Base-by-base conservation (phyloP, 1,284 basidiomycete species). In the Stereum hirsutum region DNA sequence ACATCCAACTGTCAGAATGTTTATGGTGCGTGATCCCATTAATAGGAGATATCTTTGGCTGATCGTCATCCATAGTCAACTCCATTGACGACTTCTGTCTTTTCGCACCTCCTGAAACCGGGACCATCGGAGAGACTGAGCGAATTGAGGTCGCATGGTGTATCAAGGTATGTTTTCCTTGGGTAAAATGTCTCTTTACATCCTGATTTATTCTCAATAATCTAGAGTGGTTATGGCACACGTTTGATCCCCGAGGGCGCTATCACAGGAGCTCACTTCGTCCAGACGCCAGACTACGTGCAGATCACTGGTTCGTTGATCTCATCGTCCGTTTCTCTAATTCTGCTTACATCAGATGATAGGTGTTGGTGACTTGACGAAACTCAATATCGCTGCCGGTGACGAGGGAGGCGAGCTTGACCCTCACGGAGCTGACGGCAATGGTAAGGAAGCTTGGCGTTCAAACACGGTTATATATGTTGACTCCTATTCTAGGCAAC, bases 221-320 rank as follows among this genome's bases (percentile, higher is more conserved):
- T n/a, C n/a, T n/a, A n/a, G 75, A 59, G 64, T 46, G 75, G 75
- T 28, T 75, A 75, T 44, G 83, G 82, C 19, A 78, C 81, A 4
- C 78, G 82, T 35, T 59, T 88, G 47, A 88, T 92, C 50, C 89
- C 88, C 17, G 70, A 79, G 46, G 87, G 83, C 17, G 65, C 84
- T 14, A 76, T 91, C 56, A 68, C 64, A 15, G 78, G 79, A 42
- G 87, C 79, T n/a, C 85, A 87, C 57, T 80, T 78, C 50, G 65
- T 78, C 46, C 66, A 75, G 56, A 76, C 88, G 5, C 74, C 79
- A 25, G 75, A 81, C 58, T 87, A 77, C 54, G 68, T 86, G 20
- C 81, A 86, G 57, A 62, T 85, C 44, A 81, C 77, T 39, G 84
- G 78, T 66, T 17, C 8, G 39, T 44, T 21, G 8, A 12, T n/a